phyloP scores from a whole-genome alignment of 805 yeast genomes.

The Cyberlindnera maritima region DNA sequence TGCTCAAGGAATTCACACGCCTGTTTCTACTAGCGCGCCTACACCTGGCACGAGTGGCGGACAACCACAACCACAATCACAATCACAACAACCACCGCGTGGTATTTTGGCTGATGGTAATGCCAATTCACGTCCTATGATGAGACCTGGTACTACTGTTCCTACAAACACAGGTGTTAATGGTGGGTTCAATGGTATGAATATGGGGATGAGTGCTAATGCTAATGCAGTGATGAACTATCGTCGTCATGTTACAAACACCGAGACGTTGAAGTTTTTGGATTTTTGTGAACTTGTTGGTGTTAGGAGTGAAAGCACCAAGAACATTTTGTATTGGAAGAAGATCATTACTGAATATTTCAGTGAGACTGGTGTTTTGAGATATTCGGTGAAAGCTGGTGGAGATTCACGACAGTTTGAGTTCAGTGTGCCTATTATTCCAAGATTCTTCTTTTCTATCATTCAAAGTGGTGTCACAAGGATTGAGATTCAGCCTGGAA shows the following conservation, averaged over 20 bases:
- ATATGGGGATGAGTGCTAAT: constrained; percentile 3
- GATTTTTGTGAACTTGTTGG: constrained; percentile 48
- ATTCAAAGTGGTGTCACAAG: constrained; percentile 49
- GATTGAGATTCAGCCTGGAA: constrained; percentile 49
- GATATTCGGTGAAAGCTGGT: constrained; percentile 44
- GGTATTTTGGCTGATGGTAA: neutral
- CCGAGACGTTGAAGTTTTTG: constrained; percentile 48
- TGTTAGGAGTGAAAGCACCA: constrained; percentile 40
- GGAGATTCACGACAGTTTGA: constrained; percentile 57
- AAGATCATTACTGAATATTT: constrained; percentile 48
- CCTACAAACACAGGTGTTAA: neutral
- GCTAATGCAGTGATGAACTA: constrained; percentile 22
- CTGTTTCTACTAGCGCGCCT: constrained; percentile 2
- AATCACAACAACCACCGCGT: constrained; percentile 4
- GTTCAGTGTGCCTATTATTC: constrained; percentile 61
- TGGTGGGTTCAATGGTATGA: neutral
- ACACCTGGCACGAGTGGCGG: too few species aligned
- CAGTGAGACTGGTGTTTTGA: constrained; percentile 46
- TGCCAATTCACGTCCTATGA: neutral
- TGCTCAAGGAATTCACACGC: too few species aligned
- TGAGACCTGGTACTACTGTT: neutral
- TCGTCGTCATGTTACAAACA: constrained; percentile 42
- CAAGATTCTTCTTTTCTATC: constrained; percentile 54
- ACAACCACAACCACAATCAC: constrained; percentile 8
- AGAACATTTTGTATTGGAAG: constrained; percentile 49